Evolutionary conservation across 495 filamentous ascomycete species (phyloP).

Genomic region (Neurospora sp.): DNA sequence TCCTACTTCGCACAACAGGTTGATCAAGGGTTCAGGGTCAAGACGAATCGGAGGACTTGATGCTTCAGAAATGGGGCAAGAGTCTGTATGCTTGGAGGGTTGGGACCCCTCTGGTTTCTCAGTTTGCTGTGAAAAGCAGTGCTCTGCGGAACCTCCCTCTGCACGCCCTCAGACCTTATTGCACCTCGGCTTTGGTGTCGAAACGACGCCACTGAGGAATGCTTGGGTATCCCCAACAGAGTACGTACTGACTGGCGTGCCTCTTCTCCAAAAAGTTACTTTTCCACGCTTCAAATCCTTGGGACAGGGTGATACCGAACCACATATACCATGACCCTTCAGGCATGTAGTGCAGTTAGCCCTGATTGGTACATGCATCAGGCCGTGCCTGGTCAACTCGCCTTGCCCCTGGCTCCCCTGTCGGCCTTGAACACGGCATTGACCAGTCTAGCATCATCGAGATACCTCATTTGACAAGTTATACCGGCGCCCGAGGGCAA

Average conservation of each 20-base stretch:
- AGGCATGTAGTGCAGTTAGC: constrained; percentile 20
- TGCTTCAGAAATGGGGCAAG: not conserved
- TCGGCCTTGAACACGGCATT: constrained; percentile 24
- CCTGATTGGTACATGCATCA: constrained; percentile 17
- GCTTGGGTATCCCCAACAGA: not conserved
- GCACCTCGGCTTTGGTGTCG: constrained; percentile 21
- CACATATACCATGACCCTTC: constrained; percentile 23
- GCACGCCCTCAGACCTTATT: constrained; percentile 4
- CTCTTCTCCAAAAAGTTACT: constrained; percentile 6
- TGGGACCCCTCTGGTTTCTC: not conserved
- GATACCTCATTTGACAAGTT: constrained; percentile 18
- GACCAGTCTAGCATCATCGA: constrained; percentile 12
- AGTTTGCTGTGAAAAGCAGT: not conserved
- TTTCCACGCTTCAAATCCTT: constrained; percentile 4
- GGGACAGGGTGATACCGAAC: constrained; percentile 16
- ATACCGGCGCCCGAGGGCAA: constrained; percentile 13
- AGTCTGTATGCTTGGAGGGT: not conserved
- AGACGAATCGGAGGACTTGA: not conserved
- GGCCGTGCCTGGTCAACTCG: constrained; percentile 21
- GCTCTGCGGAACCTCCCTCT: constrained; percentile 7
- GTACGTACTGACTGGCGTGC: not conserved
- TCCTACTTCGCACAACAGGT: not conserved
- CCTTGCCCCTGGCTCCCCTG: constrained; percentile 13
- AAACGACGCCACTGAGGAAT: constrained; percentile 16
- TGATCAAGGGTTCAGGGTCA: not conserved